Percentiles rank a stretch among this genome's conserved stretches.
Evolutionary conservation across 352 stramenopile genomes (phyloP).

Genomic region (Phytophthora chlamydospora): DNA sequence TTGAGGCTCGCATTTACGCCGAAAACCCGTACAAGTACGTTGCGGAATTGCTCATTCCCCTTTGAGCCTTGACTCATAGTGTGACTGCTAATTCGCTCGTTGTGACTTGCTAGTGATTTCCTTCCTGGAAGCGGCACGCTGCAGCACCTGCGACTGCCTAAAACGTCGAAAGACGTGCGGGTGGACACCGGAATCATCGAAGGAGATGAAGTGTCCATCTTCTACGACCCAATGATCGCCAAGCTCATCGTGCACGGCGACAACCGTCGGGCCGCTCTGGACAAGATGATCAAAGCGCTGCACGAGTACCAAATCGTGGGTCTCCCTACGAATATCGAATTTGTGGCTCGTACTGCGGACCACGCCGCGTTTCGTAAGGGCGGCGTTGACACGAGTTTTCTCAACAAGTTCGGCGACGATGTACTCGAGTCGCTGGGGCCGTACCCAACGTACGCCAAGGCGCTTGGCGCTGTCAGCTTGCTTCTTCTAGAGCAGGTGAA

Average conservation of each 20-base stretch:
- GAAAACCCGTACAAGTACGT: constrained; percentile 92
- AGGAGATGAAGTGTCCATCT: constrained; percentile 92
- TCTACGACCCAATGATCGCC: constrained; percentile 95
- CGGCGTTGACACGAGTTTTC: constrained; percentile 93
- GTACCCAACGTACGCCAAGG: constrained; percentile 68
- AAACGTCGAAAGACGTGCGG: constrained; percentile 69
- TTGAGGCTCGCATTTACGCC: constrained; percentile 95
- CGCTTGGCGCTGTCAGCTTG: constrained; percentile 76
- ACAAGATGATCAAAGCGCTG: constrained; percentile 85
- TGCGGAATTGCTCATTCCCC: constrained; percentile 3
- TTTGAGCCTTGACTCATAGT: neutral
- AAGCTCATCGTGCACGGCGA: constrained; percentile 94
- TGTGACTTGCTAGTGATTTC: constrained; percentile 73
- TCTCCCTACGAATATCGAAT: constrained; percentile 95
- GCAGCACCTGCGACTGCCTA: constrained; percentile 83
- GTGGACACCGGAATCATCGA: constrained; percentile 91
- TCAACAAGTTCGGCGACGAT: constrained; percentile 90
- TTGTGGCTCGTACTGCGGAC: constrained; percentile 89
- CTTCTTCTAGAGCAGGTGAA: constrained; percentile 71
- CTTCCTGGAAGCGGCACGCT: constrained; percentile 90
- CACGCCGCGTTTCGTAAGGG: constrained; percentile 91
- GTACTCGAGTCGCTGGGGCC: constrained; percentile 67
- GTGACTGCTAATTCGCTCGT: constrained; percentile 9
- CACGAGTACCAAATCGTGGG: constrained; percentile 93
- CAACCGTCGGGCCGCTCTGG: constrained; percentile 82